Percentiles rank a stretch among this genome's conserved stretches.
Conservation (phyloP, 306 rosid genomes). For the Styphnolobium japonicum region DNA sequence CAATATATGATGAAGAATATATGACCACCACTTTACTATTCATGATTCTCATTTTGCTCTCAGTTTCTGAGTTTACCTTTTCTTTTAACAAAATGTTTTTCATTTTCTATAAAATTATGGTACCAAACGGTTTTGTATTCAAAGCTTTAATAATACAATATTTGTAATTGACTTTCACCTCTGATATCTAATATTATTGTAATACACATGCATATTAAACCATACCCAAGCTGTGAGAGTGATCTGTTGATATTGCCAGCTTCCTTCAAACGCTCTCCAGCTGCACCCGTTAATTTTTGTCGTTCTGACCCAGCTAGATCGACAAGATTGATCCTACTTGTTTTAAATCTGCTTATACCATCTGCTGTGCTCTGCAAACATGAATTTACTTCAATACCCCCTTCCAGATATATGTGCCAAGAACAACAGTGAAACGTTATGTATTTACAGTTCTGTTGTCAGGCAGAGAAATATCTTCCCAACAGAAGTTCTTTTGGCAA, state of each 20-base stretch:
- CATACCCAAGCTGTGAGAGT: conserved; percentile 78
- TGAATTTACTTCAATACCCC: conserved; percentile 17
- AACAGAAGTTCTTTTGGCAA: conserved; percentile 3
- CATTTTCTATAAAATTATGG: neutral
- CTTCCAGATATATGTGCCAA: neutral
- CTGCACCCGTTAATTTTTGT: conserved; percentile 84
- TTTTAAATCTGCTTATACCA: conserved; percentile 73
- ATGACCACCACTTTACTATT: neutral
- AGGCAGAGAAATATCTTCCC: neutral
- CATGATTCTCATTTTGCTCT: neutral
- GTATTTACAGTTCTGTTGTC: neutral
- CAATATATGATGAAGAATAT: neutral
- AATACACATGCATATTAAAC: neutral
- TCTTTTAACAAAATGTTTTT: neutral
- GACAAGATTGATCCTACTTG: conserved; percentile 91
- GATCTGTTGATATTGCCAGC: conserved; percentile 82
- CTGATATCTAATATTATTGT: neutral
- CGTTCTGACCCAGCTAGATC: conserved; percentile 97
- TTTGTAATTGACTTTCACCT: neutral
- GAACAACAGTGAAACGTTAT: neutral
- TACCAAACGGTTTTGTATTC: neutral
- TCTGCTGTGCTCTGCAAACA: conserved; percentile 58
- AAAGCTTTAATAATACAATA: neutral
- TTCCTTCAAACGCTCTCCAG: conserved; percentile 94
- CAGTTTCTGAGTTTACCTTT: neutral